Evolutionary conservation across 2,329 filamentous ascomycete species (phyloP), one percentile per base, ranked within the genome.

Genomic region (Shiraia bambusicola): DNA sequence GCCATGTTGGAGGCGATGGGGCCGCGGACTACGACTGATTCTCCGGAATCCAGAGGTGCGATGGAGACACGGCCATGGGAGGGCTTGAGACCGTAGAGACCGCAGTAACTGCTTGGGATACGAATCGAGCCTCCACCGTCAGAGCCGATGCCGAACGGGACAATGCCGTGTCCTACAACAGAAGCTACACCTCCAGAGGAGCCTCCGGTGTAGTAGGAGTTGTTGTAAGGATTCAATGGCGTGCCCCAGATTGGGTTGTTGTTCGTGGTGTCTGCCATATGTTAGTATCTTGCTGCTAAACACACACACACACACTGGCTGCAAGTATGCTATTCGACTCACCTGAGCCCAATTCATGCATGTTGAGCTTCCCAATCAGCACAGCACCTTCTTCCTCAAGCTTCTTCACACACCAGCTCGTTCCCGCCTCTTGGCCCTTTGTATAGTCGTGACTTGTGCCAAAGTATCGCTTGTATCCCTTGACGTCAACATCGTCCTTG

Each of bases 31-130:
- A 79, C 81, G 25, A 82, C 83, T 0, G 79, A 85, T 25, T 76
- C 74, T 37, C 82, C 74, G 43, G 80, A 80, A 11, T 74, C 68
- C 1, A 80, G 77, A 0, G 86, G 86, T 3, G 74, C 72, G 34
- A 48, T 74, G 30, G 79, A 78, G 5, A 87, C 78, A 27, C 89
- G 83, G 58, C 84, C 80, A 61, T 93, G 86, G 0, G 81, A 84
- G 1, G 88, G 76, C 68, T 95, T 95, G 44, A 95, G 76, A 2
- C 89, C 89, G 67, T 86, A 95, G 15, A 88, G 72, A 34, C 88
- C 88, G 64, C 88, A 93, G 71, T 87, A 92, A 24, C 78, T 77
- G 1, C 83, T 72, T 0, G 88, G 88, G 27, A 93, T 80, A 28
- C 88, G 82, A 42, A 88, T 79, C 46, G 83, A 87, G 45, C 87